Evolutionary conservation across 139 green algal species (phyloP), one percentile per base, ranked within the genome.

Genomic region (Chlorella sp.): DNA sequence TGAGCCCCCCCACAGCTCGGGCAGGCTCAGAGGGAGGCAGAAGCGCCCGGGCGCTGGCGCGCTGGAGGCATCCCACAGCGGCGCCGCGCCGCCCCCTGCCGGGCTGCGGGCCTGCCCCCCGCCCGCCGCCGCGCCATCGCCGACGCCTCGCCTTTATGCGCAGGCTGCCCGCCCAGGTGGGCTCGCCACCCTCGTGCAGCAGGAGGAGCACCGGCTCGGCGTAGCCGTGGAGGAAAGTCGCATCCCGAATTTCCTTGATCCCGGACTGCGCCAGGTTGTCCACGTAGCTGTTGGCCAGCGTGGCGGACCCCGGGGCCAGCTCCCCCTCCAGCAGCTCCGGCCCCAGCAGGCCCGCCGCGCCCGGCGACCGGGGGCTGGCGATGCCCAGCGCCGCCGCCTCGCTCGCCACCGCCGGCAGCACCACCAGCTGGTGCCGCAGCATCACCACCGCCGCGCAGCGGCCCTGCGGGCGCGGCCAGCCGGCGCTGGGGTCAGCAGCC

Each of bases 201-300:
- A 98, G 36, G 48, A 96, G 80, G 79, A 98, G 79, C 74, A 94
- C 89, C 0, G 95, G 94, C 83, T 98, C 94, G 45, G 61, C 94
- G 82, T 95, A 98, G 25, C 93, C 92, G 71, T 97, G 90, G 53
- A 98, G 86, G 71, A 98, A 97, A 2, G 80, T 83, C 0, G 83
- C 81, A 74, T 96, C 89, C 21, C 86, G 77, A 21, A 96, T 84
- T 84, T 89, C 84, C 31, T 81, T 73, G 64, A 95, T 90, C 41
- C 84, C 85, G 56, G 89, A 71, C 56, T 88, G 90, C 5, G 64
- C 68, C 41, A 96, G 79, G 63, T 92, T 86, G 35, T 95, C 80
- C 35, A 97, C 27, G 74, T 92, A 96, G 74, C 83, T 86, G 81
- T 91, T 94, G 36, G 83, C 91, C 1, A 97, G 73, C 5, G 83